Evolutionary conservation across 2,329 filamentous ascomycete species (phyloP).

Genomic region (Aspergillus awamori): DNA sequence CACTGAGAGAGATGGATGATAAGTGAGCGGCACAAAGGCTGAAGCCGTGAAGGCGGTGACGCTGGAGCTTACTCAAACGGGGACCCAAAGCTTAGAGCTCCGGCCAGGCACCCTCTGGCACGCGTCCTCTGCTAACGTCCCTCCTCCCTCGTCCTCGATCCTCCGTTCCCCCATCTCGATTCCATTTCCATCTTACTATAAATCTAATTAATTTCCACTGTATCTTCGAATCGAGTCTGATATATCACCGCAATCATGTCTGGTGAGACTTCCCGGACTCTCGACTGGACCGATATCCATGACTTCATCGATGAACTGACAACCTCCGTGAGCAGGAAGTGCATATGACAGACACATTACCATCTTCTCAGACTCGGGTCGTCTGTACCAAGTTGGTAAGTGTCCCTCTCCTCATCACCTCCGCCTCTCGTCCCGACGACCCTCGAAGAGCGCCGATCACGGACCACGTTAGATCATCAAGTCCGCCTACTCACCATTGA

Average conservation of each 20-base stretch:
- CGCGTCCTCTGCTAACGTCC: slow-evolving; percentile 33
- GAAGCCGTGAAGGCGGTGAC: slow-evolving; percentile 37
- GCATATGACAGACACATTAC: slow-evolving; percentile 99
- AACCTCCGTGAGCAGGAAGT: slow-evolving; percentile 59
- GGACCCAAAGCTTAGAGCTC: slow-evolving; percentile 36
- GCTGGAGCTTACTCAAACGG: slow-evolving; percentile 31
- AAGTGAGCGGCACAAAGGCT: slow-evolving; percentile 1
- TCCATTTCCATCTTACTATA: slow-evolving; percentile 8
- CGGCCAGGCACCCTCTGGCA: slow-evolving; percentile 40
- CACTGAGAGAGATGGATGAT: not conserved
- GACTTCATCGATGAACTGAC: slow-evolving; percentile 37
- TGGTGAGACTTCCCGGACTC: slow-evolving; percentile 35
- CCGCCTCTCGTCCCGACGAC: slow-evolving; percentile 23
- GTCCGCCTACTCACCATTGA: slow-evolving; percentile 25
- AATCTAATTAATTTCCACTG: slow-evolving; percentile 9
- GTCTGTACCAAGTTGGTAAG: slow-evolving; percentile 97
- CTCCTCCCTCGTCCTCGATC: slow-evolving; percentile 27
- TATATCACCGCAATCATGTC: slow-evolving; percentile 43
- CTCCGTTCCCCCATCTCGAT: slow-evolving; percentile 20
- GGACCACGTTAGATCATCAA: not conserved
- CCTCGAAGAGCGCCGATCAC: slow-evolving; percentile 4
- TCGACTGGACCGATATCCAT: slow-evolving; percentile 22
- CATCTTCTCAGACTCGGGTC: slow-evolving; percentile 98
- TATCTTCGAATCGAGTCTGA: slow-evolving; percentile 17
- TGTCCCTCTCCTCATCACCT: slow-evolving; percentile 9